phyloP scores from a whole-genome alignment of 371 early-diverging fungal genomes.

The Mucor racemosus region DNA sequence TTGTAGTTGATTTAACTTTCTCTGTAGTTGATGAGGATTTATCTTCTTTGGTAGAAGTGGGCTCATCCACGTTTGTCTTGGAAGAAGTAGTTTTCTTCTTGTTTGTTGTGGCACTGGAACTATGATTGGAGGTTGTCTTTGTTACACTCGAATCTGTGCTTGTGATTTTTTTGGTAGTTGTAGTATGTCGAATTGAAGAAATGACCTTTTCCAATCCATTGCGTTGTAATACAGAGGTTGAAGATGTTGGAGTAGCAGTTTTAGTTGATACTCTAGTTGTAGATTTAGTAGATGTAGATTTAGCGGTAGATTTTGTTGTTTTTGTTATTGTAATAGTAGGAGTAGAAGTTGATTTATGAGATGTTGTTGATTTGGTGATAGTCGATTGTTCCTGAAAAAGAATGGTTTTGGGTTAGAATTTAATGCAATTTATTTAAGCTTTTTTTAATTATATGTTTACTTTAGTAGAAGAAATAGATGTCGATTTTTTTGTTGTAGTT shows the following conservation, averaged over 20 bases:
- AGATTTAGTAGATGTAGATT: neutral
- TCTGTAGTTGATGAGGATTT: neutral
- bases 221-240: slow-evolving; percentile 1
- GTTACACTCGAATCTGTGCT: slow-evolving; percentile 21
- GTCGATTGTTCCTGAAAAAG: slow-evolving; percentile 9
- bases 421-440: slow-evolving; percentile 1
- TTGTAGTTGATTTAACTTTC: neutral
- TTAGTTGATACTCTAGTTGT: neutral
- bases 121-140: slow-evolving; percentile 7
- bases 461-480: neutral
- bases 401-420: neutral
- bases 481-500: neutral
- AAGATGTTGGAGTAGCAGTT: slow-evolving; percentile 4
- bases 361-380: slow-evolving; percentile 3
- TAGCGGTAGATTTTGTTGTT: slow-evolving; percentile 3
- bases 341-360: neutral
- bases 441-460: neutral
- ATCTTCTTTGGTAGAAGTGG: neutral
- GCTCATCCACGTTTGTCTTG: neutral
- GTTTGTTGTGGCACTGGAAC: slow-evolving; percentile 10
- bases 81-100: neutral
- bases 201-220: slow-evolving; percentile 9
- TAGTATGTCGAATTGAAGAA: neutral
- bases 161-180: neutral
- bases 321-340: too few relatives aligned